Evolutionary conservation across 2,329 filamentous ascomycete species (phyloP).

Genomic region (Rhynchosporium secalis): DNA sequence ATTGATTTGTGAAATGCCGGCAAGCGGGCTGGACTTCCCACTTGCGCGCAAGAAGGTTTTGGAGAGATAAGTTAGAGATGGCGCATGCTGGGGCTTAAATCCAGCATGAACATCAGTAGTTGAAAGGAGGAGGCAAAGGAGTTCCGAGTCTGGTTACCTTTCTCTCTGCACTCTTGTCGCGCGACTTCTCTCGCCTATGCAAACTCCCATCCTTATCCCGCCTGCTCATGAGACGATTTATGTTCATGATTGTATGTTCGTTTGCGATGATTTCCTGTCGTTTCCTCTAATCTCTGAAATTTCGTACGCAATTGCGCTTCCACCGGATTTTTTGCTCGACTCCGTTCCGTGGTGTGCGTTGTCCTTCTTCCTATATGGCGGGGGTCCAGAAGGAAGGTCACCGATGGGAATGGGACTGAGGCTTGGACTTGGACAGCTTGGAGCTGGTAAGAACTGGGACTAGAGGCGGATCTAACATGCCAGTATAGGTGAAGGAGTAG

Average conservation of each 20-base stretch:
- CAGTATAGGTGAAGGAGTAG: background rate
- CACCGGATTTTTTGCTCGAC: background rate
- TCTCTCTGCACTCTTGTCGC: slow-evolving; percentile 48
- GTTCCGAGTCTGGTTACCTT: slow-evolving; percentile 46
- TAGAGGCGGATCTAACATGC: too few species aligned
- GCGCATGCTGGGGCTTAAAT: slow-evolving; percentile 24
- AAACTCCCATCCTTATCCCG: slow-evolving; percentile 60
- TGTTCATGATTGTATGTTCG: slow-evolving; percentile 36
- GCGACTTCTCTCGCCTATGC: slow-evolving; percentile 56
- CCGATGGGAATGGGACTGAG: background rate
- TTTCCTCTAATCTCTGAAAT: background rate
- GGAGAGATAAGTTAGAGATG: slow-evolving; percentile 27
- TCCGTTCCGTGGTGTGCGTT: slow-evolving; percentile 4
- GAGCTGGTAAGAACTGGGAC: background rate
- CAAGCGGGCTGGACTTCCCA: slow-evolving; percentile 28
- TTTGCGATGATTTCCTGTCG: background rate
- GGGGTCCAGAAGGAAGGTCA: slow-evolving; percentile 4
- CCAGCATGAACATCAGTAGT: slow-evolving; percentile 24
- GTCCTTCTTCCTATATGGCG: slow-evolving; percentile 9
- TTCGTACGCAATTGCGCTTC: background rate
- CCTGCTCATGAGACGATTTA: slow-evolving; percentile 68
- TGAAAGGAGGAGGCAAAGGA: slow-evolving; percentile 13
- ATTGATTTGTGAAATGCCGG: slow-evolving; percentile 25
- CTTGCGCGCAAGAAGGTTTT: slow-evolving; percentile 29
- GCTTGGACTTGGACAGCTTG: background rate